phyloP scores from a whole-genome alignment of 2,329 filamentous ascomycete genomes.

The Colletotrichum falcatum region DNA sequence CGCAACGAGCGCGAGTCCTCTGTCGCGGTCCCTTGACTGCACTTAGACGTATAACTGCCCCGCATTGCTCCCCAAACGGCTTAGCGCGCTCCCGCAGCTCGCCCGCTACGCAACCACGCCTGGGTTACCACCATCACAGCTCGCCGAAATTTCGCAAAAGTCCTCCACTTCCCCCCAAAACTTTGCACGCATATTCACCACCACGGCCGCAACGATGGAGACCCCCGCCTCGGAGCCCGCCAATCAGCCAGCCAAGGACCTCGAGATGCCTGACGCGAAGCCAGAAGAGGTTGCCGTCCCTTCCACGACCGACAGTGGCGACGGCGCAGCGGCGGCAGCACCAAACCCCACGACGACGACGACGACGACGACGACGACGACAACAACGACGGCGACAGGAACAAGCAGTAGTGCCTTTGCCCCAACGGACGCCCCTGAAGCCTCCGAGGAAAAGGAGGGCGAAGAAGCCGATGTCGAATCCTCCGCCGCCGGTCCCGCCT shows the following conservation, averaged over 20 bases:
- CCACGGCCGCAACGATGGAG: conserved; percentile 21
- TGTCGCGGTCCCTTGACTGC: background rate
- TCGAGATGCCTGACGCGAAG: conserved; percentile 15
- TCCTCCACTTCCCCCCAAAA: conserved; percentile 38
- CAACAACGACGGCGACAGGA: background rate
- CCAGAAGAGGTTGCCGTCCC: background rate
- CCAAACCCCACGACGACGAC: background rate
- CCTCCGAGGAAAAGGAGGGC: conserved; percentile 9
- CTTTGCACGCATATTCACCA: conserved; percentile 7
- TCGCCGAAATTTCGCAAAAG: conserved; percentile 38
- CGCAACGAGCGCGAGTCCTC: conserved; percentile 26
- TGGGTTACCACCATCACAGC: conserved; percentile 24
- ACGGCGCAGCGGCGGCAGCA: background rate
- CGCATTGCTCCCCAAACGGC: background rate
- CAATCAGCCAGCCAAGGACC: conserved; percentile 8
- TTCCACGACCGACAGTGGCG: conserved; percentile 22
- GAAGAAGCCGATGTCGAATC: conserved; percentile 3
- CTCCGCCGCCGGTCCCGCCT: background rate
- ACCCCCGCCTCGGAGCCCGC: conserved; percentile 5
- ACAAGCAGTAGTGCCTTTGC: conserved; percentile 4
- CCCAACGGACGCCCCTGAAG: conserved; percentile 10
- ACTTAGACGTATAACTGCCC: conserved; percentile 7
- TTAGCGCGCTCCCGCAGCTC: conserved; percentile 22
- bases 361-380: background rate
- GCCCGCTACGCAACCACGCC: conserved; percentile 19